These are phyloP conservation scores for Raffaelea deltoideospora DNA, from an alignment of 2,329 filamentous ascomycete genomes.

Conservation along the genomic window DNA sequence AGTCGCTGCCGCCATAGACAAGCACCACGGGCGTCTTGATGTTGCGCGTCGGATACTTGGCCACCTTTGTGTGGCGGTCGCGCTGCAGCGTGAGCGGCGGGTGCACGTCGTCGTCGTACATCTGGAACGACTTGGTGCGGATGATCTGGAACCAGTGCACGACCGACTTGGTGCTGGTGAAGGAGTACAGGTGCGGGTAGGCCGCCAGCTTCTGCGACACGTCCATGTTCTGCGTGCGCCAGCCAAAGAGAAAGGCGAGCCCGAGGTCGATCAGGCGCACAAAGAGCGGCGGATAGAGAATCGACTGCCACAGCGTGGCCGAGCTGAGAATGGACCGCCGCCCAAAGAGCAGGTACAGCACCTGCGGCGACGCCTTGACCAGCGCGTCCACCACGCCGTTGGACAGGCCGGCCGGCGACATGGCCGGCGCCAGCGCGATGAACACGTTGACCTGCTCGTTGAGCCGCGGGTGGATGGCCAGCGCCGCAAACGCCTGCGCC, in stretches of 20 bases:
- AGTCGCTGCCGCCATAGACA: conserved; percentile 87
- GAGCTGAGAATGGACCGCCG: conserved; percentile 81
- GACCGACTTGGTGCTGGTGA: conserved; percentile 89
- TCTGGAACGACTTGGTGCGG: conserved; percentile 87
- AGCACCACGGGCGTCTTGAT: conserved; percentile 92
- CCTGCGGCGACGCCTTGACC: conserved; percentile 82
- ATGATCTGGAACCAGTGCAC: conserved; percentile 99
- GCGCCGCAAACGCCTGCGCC: conserved; percentile 84
- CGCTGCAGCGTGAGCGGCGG: conserved; percentile 57
- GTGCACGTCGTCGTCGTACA: conserved; percentile 92
- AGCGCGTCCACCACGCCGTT: conserved; percentile 87
- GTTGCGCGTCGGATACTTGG: conserved; percentile 90
- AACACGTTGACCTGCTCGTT: conserved; percentile 94
- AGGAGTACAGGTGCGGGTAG: conserved; percentile 92
- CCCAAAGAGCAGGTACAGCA: conserved; percentile 86
- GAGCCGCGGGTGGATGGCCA: conserved; percentile 81
- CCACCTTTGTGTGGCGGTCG: conserved; percentile 80
- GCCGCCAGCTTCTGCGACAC: conserved; percentile 82
- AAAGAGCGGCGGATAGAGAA: conserved; percentile 90
- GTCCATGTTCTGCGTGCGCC: conserved; percentile 73
- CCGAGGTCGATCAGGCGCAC: conserved; percentile 73
- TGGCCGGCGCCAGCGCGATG: conserved; percentile 86
- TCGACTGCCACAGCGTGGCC: conserved; percentile 92
- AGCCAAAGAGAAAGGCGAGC: conserved; percentile 74
- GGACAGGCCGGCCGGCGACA: conserved; percentile 83